Base-by-base conservation (phyloP, 2,329 filamentous ascomycete genomes). In the Aspergillus sp. region DNA sequence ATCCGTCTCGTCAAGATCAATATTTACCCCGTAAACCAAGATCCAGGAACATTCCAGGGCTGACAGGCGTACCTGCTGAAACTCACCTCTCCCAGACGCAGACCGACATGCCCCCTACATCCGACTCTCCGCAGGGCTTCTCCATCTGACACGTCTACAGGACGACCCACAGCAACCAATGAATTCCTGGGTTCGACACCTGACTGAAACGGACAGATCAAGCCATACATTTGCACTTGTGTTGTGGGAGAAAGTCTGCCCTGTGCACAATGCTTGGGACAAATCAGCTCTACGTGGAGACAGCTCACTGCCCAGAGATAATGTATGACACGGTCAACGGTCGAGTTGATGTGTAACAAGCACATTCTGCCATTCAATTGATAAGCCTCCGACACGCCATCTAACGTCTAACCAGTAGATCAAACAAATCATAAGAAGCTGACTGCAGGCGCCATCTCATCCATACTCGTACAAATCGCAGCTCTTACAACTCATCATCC, bases 401-500 rank as follows among this genome's bases (percentile, higher is more conserved):
- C 25, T 34, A 60, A 60, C 23, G 30, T 48, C 54, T 43, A 49
- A 48, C 34, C 34, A 41, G 8, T 25, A 49, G 30, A 22, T 19
- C 38, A 25, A 57, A 23, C 30, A 49, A 25, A 53, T 53, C 45
- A 46, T 43, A 51, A 47, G 31, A 22, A 38, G 15, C 34, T 23
- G 23, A 58, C 48, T 22, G 41, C 23, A 52, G 23, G 31, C 48
- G n/a, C 56, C 48, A 34, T 48, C 19, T 17, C 49, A 53, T 41
- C 28, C 28, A 41, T 46, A 59, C 51, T 57, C 34, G 50, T 59
- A 50, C 54, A 62, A 15, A 23, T 17, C 34, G 34, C 34, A 15
- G 15, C 13, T 41, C 34, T 68, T 55, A 66, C 59, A 71, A 64
- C 63, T 77, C 68, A 46, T 74, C 70, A 19, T 69, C 68, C n/a